phyloP scores from a whole-genome alignment of 148 eudicot species.

The Cornus controversa region DNA sequence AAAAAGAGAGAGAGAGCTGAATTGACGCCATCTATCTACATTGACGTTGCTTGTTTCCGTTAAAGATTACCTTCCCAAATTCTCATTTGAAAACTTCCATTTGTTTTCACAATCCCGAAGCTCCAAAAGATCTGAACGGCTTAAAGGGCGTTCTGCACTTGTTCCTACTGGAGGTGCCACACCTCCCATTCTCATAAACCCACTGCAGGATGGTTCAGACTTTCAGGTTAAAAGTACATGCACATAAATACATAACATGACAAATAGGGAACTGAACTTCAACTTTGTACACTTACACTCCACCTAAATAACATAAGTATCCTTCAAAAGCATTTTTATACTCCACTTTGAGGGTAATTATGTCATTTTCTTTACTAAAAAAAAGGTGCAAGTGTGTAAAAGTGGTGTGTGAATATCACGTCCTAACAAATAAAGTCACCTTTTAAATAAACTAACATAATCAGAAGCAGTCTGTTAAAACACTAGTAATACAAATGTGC shows the following conservation, averaged over 20 bases:
- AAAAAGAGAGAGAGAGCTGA: background rate
- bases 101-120: conserved; percentile 26
- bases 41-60: background rate
- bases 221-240: background rate
- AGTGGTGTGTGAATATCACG: too few relatives aligned
- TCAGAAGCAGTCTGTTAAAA: too few relatives aligned
- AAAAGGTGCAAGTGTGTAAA: background rate
- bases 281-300: too few relatives aligned
- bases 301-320: background rate
- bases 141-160: conserved; percentile 26
- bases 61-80: conserved; percentile 42
- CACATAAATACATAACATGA: background rate
- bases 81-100: conserved; percentile 27
- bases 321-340: background rate
- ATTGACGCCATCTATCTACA: background rate
- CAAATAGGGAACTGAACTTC: background rate
- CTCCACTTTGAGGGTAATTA: too few relatives aligned
- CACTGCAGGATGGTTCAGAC: conserved; percentile 30
- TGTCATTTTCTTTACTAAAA: background rate
- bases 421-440: too few relatives aligned
- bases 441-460: too few relatives aligned
- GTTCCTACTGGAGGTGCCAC: conserved; percentile 24
- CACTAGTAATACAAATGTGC: too few relatives aligned
- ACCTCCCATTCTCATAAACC: conserved; percentile 35
- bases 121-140: conserved; percentile 27